Evolutionary conservation across 192 early-diverging fungal species (phyloP), one percentile per base, ranked within the genome.

Genomic region (Coemansia sp.): DNA sequence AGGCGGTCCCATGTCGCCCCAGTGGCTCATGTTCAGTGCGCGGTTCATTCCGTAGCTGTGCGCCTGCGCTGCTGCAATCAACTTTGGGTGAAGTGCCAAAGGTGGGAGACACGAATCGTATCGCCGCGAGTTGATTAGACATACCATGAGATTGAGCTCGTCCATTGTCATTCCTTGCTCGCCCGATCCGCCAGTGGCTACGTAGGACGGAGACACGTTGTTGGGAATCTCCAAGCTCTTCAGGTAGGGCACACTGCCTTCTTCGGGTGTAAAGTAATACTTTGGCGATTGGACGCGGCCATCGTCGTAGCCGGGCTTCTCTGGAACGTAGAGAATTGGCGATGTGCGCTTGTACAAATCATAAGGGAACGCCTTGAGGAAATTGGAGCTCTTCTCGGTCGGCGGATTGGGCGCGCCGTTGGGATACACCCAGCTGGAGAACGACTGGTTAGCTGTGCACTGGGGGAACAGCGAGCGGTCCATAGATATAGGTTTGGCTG

Each of bases 41-140:
- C 65, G 64, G 61, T 79, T 79, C 67, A 77, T 75, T 61, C 73
- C 75, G 61, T 81, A 74, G 65, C 77, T 80, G 65, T 84, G 83
- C 22, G 72, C 60, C 62, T 81, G 74, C 8, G 83, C 78, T 0
- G 78, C 58, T 0, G 67, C 65, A 47, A 72, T 73, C 2, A 84
- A 70, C 49, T 74, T 58, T 11, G 63, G 43, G 22, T 76, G 65
- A 24, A 81, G 63, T 0, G 71, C 75, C 35, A 84, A 34, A 0
- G 83, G 83, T 38, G 68, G 63, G 27, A 78, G 35, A 29, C 83
- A 76, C 30, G 78, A 68, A 3, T 56, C 47, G 37, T 74, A 67
- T 59, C 83, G 78, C 10, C 66, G 75, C 3, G 78, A 61, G 50
- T 84, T 84, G 55, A 81, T 53, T 34, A 81, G 50, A 38, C 74